Base-by-base conservation (phyloP, 345 rosid genomes). In the Streptanthus diversifolius region DNA sequence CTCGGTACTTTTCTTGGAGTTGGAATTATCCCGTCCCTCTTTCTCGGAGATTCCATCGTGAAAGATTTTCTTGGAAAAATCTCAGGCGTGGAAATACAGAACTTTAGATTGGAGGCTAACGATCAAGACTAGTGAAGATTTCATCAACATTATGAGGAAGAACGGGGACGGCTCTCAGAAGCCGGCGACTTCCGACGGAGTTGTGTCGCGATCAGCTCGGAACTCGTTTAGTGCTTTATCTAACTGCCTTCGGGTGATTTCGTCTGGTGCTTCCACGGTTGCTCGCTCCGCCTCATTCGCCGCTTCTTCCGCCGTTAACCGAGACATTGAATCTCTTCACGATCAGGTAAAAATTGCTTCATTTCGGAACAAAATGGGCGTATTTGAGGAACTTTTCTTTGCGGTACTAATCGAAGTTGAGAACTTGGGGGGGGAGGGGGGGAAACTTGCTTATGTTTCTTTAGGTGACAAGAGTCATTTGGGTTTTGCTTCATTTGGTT, bases 211-310 rank as follows among this genome's bases (percentile, higher is more conserved):
- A 69, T 84, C 95, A 14, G 80, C 88, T 27, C 86, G 88, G 48
- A 90, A 84, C 72, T 90, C 98, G 12, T 87, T 89, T 68, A 90
- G 97, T 17, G 82, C 91, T 24, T 66, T 93, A 51, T 89, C 97
- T 9, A 85, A 92, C 79, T 93, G 85, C 76, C 55, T 87, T 74
- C 82, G 80, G 76, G 87, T 89, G 24, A 85, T 93, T 69, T 91
- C 98, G 1, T 88, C 97, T 0, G 98, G 98, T 48, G 96, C 98
- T 10, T 91, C 98, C 21, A 86, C 90, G 0, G 95, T 89, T 18
- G 96, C 96, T 5, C 80, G 87, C 83, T 86, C 98, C 13, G 98
- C 98, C 18, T 92, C 81, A 0, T 87, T 92, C 0, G 89, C 79
- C 29, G 96, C 97, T 1, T 89, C 92, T 8, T 84, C 97, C 9